Evolutionary conservation across 768 basidiomycete genomes (phyloP), one percentile per base, ranked within the genome.

Genomic region (Pulveroboletus sp.): DNA sequence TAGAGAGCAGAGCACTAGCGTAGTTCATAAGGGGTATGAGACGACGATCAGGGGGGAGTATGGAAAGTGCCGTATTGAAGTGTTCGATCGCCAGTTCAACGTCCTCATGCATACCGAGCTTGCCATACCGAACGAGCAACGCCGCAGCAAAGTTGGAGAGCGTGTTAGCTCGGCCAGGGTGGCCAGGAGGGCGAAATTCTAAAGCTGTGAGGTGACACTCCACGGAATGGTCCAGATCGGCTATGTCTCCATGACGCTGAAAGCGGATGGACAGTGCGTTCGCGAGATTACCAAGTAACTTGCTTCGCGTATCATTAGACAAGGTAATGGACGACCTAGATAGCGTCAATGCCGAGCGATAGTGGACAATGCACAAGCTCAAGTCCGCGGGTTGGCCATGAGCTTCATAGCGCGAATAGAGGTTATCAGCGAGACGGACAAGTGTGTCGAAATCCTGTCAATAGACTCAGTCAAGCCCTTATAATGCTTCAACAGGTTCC

Each of bases 91-190:
- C 69, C n/a, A 63, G 49, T 32, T 70, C 61, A 4, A 71, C 45
- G 30, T 71, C 71, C 30, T 49, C 45, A 17, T 50, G 39, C 26
- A 41, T 27, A 6, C 66, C 54, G 13, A 55, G 54, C 39, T 59
- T 43, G 35, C 62, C 57, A 30, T 67, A 65, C 19, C 60, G 68
- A 34, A 59, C 54, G 8, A 61, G 58, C 16, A 71, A 42, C 9
- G 55, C 60, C 20, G 58, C 59, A 5, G 65, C 68, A 42, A 69
- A 65, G 34, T 63, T 64, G 34, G 58, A 61, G 26, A 72, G 24
- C 10, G 57, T 45, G 34, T 40, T 58, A 27, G 59, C 43, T 31
- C 56, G 56, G n/a, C 60, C 55, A 12, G 67, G 58, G 41, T 69
- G 61, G 13, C 57, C 58, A 26, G 55, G 45, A 43, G 63, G 58